These are phyloP conservation scores for Bromus sterilis DNA, from an alignment of 176 grass and related monocot genomes.

Conservation along the genomic window DNA sequence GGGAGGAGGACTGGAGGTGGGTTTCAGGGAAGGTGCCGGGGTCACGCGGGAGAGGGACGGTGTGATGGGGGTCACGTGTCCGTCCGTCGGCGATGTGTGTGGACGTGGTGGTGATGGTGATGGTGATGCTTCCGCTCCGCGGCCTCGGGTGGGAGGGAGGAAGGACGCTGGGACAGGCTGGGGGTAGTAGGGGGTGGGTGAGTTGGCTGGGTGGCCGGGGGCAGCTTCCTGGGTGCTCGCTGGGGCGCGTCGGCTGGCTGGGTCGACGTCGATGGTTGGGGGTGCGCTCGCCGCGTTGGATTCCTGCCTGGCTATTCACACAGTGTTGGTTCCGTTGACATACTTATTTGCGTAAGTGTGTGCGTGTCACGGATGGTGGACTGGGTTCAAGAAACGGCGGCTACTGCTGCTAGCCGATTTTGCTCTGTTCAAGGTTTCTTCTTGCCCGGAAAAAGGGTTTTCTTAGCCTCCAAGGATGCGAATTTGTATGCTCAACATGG, in stretches of 20 bases:
- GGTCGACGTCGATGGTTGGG: not conserved
- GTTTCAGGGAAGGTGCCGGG: slow-evolving; percentile 49
- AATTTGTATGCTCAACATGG: too few species aligned
- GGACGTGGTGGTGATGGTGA: too few species aligned
- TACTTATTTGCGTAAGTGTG: too few species aligned
- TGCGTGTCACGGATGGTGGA: too few species aligned
- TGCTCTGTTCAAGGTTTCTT: too few species aligned
- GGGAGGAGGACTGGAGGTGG: not conserved
- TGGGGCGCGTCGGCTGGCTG: not conserved
- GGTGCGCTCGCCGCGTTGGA: not conserved
- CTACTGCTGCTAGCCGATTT: too few species aligned
- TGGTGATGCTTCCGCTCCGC: not conserved
- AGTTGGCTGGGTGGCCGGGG: not conserved
- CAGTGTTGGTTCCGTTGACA: too few species aligned
- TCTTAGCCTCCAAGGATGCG: too few species aligned
- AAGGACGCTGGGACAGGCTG: not conserved
- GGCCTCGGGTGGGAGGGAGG: not conserved
- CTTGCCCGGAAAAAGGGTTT: too few species aligned
- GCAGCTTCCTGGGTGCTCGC: slow-evolving; percentile 25
- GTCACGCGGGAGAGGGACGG: not conserved
- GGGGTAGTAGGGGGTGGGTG: not conserved
- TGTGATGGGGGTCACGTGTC: slow-evolving; percentile 26
- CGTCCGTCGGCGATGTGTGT: too few species aligned
- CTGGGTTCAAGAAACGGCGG: too few species aligned
- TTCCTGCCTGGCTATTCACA: too few species aligned